Base-by-base conservation (phyloP, 139 green algal genomes). In the Haematococcus sp. region DNA sequence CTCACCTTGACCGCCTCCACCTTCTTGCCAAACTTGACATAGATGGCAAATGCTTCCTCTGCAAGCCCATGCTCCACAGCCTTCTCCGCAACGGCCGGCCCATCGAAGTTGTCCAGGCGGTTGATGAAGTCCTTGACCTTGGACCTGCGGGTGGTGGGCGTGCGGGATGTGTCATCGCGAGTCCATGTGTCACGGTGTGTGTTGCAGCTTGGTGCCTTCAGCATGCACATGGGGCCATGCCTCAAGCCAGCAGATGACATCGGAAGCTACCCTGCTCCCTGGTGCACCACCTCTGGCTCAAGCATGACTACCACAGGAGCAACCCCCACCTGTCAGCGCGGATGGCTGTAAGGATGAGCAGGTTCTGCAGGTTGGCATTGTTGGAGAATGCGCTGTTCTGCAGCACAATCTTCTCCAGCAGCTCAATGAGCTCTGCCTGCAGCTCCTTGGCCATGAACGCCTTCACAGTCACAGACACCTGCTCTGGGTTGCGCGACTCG, bases 331-430 rank as follows among this genome's bases (percentile, higher is more conserved):
- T 49, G 40, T 49, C 40, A 19, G 40, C 40, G 40, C 40, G 40
- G 89, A 99, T 98, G 80, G 96, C 96, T 2, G 95, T 98, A 63
- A 97, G 92, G 78, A 97, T 93, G 66, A 98, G 90, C 84, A 98
- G 91, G 83, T 98, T 98, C 83, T 98, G 93, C 85, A 99, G 90
- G 92, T 99, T 99, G 70, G 96, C 93, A 84, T 99, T 99, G 86
- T 93, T 96, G 80, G 77, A 92, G 91, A 99, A 99, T 35, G 91
- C 91, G 49, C 81, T 91, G 88, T 97, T 97, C 84, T 98, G 94
- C 59, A 99, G 90, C 76, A 99, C 96, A 74, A 99, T 99, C 94
- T 99, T 99, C 89, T 99, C 96, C 76, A 99, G 90, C 78, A 99
- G 88, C 87, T 99, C 95, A 54, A 99, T 99, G 25, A 99, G 91